Evolutionary conservation across 1,284 basidiomycete species (phyloP).

Genomic region (Tremellales sp.): DNA sequence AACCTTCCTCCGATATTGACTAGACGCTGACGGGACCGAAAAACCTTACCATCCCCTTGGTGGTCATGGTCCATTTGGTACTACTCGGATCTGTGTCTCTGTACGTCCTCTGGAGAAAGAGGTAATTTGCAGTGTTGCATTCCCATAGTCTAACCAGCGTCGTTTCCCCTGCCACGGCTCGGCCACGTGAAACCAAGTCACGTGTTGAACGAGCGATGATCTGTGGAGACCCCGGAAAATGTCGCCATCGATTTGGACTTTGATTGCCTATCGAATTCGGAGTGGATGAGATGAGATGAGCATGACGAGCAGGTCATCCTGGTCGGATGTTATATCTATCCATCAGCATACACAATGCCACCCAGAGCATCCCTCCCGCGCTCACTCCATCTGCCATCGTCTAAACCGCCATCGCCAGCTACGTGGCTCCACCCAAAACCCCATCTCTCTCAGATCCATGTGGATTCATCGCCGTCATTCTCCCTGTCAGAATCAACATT

Average conservation of each 20-base stretch:
- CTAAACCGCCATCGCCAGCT: constrained; percentile 3
- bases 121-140: too few species aligned
- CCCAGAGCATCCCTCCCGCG: constrained; percentile 17
- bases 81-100: too few species aligned
- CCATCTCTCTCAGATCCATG: constrained; percentile 25
- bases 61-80: too few species aligned
- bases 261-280: not conserved
- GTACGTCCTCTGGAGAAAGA: too few species aligned
- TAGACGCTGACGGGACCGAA: too few species aligned
- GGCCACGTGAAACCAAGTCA: too few species aligned
- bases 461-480: constrained; percentile 2
- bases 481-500: constrained; percentile 12
- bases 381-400: constrained; percentile 13
- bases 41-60: too few species aligned
- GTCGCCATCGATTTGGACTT: constrained; percentile 6
- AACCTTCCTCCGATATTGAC: too few species aligned
- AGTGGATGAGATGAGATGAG: not conserved
- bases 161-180: too few species aligned
- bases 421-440: constrained; percentile 28
- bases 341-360: constrained; percentile 10
- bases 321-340: not conserved
- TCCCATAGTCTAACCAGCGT: too few species aligned
- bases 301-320: not conserved
- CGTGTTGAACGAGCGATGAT: not conserved
- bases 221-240: not conserved